A percentile compares a stretch with the other conserved stretches of the same genome.
Conservation (phyloP, 2,329 filamentous ascomycete genomes). For the Xylaria sp. region DNA sequence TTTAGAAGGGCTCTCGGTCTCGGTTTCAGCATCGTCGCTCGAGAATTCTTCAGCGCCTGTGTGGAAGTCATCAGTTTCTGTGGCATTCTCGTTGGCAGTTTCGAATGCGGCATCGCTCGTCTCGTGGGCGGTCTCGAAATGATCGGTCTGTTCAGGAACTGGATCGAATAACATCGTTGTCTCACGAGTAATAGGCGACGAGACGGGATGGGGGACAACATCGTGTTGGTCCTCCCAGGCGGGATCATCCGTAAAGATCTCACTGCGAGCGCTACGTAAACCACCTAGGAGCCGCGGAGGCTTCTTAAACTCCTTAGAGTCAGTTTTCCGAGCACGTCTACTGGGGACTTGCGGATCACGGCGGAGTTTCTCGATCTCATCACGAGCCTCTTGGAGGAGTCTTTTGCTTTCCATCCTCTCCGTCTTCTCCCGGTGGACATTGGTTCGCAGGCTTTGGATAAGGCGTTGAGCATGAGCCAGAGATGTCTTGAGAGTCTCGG, state of each 20-base stretch:
- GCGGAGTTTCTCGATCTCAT: constrained; percentile 83
- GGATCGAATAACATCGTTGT: constrained; percentile 45
- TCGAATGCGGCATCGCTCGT: constrained; percentile 73
- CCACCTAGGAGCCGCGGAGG: constrained; percentile 81
- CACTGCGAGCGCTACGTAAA: constrained; percentile 77
- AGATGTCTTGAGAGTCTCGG: constrained; percentile 94
- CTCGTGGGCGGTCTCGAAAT: constrained; percentile 86
- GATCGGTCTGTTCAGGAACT: constrained; percentile 66
- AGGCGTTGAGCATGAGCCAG: constrained; percentile 94
- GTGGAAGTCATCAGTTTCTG: constrained; percentile 94
- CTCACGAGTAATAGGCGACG: constrained; percentile 48
- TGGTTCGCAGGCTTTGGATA: constrained; percentile 94
- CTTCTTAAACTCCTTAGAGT: constrained; percentile 81
- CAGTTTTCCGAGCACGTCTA: constrained; percentile 72
- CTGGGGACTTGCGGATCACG: constrained; percentile 61
- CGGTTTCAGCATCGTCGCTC: constrained; percentile 79
- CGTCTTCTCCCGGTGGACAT: constrained; percentile 96
- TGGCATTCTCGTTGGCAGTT: constrained; percentile 80
- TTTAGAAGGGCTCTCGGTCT: constrained; percentile 76
- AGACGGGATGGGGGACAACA: constrained; percentile 60
- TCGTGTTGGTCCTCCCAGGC: constrained; percentile 89
- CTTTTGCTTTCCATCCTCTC: constrained; percentile 96
- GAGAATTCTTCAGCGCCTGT: constrained; percentile 85
- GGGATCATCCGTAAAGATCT: constrained; percentile 81
- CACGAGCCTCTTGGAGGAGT: constrained; percentile 92